Evolutionary conservation across 495 filamentous ascomycete species (phyloP).

Genomic region (Pseudotulostoma volvatum): DNA sequence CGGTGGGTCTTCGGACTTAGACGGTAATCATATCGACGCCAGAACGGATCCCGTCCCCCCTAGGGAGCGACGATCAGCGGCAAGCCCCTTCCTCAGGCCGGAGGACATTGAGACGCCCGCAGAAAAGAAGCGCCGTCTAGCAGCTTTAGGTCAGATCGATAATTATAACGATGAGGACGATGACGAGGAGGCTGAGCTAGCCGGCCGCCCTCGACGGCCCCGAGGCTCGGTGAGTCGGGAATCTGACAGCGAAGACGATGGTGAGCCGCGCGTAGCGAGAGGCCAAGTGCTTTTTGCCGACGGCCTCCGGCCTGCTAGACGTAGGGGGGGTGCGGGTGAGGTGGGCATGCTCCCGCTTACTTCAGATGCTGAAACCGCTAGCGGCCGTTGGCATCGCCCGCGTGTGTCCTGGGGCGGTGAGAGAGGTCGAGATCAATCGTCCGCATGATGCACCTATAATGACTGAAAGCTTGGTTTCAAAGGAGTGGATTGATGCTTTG

Average conservation of each 20-base stretch:
- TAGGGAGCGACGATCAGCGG: too few species aligned
- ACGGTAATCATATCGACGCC: slow-evolving; percentile 6
- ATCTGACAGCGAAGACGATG: slow-evolving; percentile 18
- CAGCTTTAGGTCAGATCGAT: slow-evolving; percentile 56
- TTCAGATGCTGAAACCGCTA: not conserved
- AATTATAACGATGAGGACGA: slow-evolving; percentile 47
- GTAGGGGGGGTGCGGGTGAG: slow-evolving; percentile 2
- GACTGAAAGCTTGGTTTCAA: too few species aligned
- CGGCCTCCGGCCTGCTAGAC: slow-evolving; percentile 10
- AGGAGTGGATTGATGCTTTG: too few species aligned
- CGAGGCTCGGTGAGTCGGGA: slow-evolving; percentile 8
- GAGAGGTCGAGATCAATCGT: slow-evolving; percentile 15
- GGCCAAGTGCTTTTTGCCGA: slow-evolving; percentile 23
- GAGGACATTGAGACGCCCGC: slow-evolving; percentile 61
- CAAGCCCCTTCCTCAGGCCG: too few species aligned
- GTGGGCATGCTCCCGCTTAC: not conserved
- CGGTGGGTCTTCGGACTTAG: too few species aligned
- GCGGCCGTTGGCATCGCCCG: slow-evolving; percentile 2
- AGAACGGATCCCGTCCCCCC: slow-evolving; percentile 1
- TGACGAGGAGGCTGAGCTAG: slow-evolving; percentile 26
- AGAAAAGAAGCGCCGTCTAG: slow-evolving; percentile 66
- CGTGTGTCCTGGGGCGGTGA: slow-evolving; percentile 17
- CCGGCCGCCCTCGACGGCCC: slow-evolving; percentile 1
- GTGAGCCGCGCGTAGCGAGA: slow-evolving; percentile 5
- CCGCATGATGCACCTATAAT: too few species aligned